phyloP scores from a whole-genome alignment of 306 rosid genomes.

The Purshia tridentata region DNA sequence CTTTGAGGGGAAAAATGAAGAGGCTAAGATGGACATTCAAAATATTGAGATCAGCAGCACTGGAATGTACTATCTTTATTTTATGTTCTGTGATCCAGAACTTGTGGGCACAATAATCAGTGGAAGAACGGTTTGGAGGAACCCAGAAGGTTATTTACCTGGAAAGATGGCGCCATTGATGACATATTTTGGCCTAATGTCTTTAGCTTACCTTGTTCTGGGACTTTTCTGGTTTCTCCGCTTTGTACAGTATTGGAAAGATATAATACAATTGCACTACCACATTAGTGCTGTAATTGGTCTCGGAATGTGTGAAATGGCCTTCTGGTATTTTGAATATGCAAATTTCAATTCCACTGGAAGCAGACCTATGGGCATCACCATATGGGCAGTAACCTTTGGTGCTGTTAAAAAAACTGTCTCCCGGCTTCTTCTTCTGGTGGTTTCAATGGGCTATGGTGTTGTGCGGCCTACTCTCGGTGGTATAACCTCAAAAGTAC shows the following conservation, averaged over 20 bases:
- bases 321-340: constrained; percentile 73
- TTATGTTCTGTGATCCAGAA: constrained; percentile 81
- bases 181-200: constrained; percentile 71
- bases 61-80: constrained; percentile 72
- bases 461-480: constrained; percentile 71
- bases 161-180: constrained; percentile 70
- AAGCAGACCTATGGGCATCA: constrained; percentile 68
- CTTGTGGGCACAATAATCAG: constrained; percentile 52
- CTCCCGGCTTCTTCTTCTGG: constrained; percentile 67
- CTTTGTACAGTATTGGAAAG: constrained; percentile 64
- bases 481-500: constrained; percentile 51
- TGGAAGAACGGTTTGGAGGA: constrained; percentile 78
- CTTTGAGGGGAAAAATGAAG: constrained; percentile 59
- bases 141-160: constrained; percentile 71
- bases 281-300: constrained; percentile 72
- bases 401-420: constrained; percentile 66
- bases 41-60: constrained; percentile 55
- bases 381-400: constrained; percentile 65
- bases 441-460: constrained; percentile 73
- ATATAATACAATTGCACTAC: constrained; percentile 65
- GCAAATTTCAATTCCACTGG: constrained; percentile 70
- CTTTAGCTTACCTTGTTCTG: constrained; percentile 62
- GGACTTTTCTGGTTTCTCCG: constrained; percentile 70
- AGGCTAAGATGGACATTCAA: constrained; percentile 52
- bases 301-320: constrained; percentile 84